Evolutionary conservation across 805 yeast species (phyloP), one percentile per base, ranked within the genome.

Genomic region (Monosporozyma aerobia): DNA sequence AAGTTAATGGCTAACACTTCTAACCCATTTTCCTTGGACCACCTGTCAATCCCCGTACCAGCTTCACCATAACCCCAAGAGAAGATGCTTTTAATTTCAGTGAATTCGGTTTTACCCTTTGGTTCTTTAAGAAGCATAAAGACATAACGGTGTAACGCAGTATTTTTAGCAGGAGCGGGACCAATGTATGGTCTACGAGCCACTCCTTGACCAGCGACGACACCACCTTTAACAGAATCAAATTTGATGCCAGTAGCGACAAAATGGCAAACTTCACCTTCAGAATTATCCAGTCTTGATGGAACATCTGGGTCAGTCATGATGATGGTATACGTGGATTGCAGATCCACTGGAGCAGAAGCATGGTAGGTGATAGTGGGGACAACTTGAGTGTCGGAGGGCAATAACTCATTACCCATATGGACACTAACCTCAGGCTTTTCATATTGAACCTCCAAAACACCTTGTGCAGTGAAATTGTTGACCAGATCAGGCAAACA

Each of bases 241-340:
- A 72, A 68, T 22, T 69, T 75, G 60, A 83, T 75, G 61, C 81
- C 80, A 3, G 78, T 70, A 22, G 73, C 67, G 43, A 87, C 70
- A 75, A 78, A 85, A 69, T 88, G 96, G 50, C 83, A 80, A 63
- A 74, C 85, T 69, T 88, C 95, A 6, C 90, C 81, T 89, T 90
- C 86, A 64, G 79, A 85, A 62, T 81, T 80, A 67, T 88, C 95
- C 2, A 78, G 75, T 59, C 80, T 77, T 2, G 87, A 77, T 19
- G 96, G 96, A 11, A 95, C 96, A 72, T 88, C 96, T 1, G 96
- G 96, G 68, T 88, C 96, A 7, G 97, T 90, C 58, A 90, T 59
- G 2, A 87, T 86, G 58, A 90, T 71, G 10, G 94, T 81, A 70
- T 85, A 90, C 11, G 44, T 53, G 11, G 44, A 51, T 10, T 35